phyloP scores from a whole-genome alignment of 768 basidiomycete species.

The Rhodotorula toruloides region DNA sequence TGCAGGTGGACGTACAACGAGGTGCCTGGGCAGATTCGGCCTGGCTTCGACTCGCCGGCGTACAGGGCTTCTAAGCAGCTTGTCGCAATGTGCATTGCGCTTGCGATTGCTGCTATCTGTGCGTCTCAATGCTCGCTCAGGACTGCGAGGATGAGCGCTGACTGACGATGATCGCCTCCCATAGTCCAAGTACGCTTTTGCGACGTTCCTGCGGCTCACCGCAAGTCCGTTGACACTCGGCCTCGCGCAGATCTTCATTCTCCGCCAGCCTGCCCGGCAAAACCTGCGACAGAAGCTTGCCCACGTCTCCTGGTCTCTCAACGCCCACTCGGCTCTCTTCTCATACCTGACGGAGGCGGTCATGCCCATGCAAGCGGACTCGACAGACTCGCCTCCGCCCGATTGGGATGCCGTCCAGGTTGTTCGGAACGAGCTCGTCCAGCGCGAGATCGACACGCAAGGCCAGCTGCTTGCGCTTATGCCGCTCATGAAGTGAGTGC shows the following conservation, averaged over 20 bases:
- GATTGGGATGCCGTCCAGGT: slow-evolving; percentile 21
- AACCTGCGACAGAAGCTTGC: slow-evolving; percentile 41
- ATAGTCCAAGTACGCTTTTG: slow-evolving; percentile 40
- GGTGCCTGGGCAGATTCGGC: slow-evolving; percentile 14
- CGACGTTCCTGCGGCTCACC: neutral
- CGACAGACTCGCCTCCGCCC: slow-evolving; percentile 24
- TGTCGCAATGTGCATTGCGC: slow-evolving; percentile 43
- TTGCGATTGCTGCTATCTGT: slow-evolving; percentile 43
- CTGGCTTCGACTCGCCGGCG: slow-evolving; percentile 42
- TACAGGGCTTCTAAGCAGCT: slow-evolving; percentile 41
- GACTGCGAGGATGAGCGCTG: no score
- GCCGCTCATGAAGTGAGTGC: slow-evolving; percentile 40
- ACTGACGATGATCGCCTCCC: no score
- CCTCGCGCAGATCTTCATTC: slow-evolving; percentile 34
- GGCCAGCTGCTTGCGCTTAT: slow-evolving; percentile 39
- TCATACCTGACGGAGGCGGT: slow-evolving; percentile 1
- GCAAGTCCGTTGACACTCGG: neutral
- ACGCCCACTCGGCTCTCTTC: slow-evolving; percentile 11
- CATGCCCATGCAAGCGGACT: slow-evolving; percentile 12
- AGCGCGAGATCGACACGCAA: slow-evolving; percentile 43
- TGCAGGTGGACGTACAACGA: slow-evolving; percentile 41
- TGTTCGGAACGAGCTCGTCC: slow-evolving; percentile 40
- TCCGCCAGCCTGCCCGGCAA: slow-evolving; percentile 43
- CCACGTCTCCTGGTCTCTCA: slow-evolving; percentile 22
- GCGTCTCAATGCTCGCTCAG: no score